Conservation (phyloP, 768 basidiomycete genomes). For the Fibroporia radiculosa region DNA sequence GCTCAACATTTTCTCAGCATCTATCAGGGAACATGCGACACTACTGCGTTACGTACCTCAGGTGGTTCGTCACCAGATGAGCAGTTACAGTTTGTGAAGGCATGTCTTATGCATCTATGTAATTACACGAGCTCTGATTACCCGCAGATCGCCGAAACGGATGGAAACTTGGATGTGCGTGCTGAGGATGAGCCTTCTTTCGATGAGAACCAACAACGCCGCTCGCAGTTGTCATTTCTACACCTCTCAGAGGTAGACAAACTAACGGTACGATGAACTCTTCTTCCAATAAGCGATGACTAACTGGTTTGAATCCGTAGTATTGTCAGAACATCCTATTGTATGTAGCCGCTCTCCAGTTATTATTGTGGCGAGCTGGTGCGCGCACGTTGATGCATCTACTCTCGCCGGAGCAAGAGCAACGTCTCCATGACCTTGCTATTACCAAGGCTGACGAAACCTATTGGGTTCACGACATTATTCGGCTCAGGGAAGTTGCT, state of each 20-base stretch:
- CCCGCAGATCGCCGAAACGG: too few species aligned
- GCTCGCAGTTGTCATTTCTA: constrained; percentile 8
- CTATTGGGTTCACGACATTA: constrained; percentile 66
- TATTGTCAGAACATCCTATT: constrained; percentile 69
- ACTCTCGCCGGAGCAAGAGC: constrained; percentile 47
- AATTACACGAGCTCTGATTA: too few species aligned
- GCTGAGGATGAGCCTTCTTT: too few species aligned
- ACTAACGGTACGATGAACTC: constrained; percentile 10
- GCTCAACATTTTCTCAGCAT: too few species aligned
- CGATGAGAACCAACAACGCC: neutral
- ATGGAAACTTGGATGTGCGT: too few species aligned
- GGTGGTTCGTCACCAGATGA: too few species aligned
- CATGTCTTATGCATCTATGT: too few species aligned
- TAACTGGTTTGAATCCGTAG: too few species aligned
- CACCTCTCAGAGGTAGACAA: constrained; percentile 13
- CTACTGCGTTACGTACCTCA: too few species aligned
- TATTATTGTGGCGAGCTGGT: constrained; percentile 67
- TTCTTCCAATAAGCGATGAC: too few species aligned
- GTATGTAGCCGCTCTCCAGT: constrained; percentile 63
- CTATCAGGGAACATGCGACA: too few species aligned
- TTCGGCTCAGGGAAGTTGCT: constrained; percentile 27
- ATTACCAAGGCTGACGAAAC: constrained; percentile 39
- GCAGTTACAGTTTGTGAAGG: too few species aligned
- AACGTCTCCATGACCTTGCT: constrained; percentile 42
- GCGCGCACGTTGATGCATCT: constrained; percentile 43